Evolutionary conservation across 1,284 basidiomycete species (phyloP), one percentile per base, ranked within the genome.

Genomic region (Ceratobasidium sp.): DNA sequence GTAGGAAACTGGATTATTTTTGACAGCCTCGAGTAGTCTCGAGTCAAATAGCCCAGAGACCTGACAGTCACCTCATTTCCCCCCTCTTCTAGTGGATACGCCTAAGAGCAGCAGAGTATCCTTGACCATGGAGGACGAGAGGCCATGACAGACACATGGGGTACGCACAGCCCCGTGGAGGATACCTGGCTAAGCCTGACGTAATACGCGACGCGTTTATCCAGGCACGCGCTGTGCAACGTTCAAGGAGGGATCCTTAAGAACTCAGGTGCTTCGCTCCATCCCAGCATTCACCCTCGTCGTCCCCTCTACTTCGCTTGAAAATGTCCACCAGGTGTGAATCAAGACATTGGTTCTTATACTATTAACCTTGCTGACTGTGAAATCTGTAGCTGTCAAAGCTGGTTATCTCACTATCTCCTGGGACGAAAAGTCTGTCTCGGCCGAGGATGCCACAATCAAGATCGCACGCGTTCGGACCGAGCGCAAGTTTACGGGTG

Each of bases 401-500:
- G 69, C 77, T 17, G 40, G 38, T 0, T 79, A 59, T 28, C 33
- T 46, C 48, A 71, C 74, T 7, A 61, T 42, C n/a, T 3, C 26
- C 12, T 79, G 78, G 75, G 75, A 79, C 13, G 78, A 79, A 28
- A 77, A 69, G 28, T 33, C 74, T 7, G 59, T 77, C 52, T 42
- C 74, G 1, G 56, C 40, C 23, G 57, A 62, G 42, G 70, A 61
- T 13, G 75, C 78, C 17, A 15, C 54, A 20, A 59, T 77, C 59
- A 78, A 78, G 50, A 77, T 71, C 28, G 73, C 78, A 17, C 70
- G 56, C 23, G 77, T 79, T 40, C 40, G 66, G 17, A 77, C 71
- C 28, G 70, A 75, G 42, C 77, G 80, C 65, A 79, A 66, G 48
- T 80, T 80, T 48, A 67, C 67, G 26, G 80, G 80, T 26, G 76